Base-by-base conservation (phyloP, 2,329 filamentous ascomycete genomes). In the Pyrenophora graminea region DNA sequence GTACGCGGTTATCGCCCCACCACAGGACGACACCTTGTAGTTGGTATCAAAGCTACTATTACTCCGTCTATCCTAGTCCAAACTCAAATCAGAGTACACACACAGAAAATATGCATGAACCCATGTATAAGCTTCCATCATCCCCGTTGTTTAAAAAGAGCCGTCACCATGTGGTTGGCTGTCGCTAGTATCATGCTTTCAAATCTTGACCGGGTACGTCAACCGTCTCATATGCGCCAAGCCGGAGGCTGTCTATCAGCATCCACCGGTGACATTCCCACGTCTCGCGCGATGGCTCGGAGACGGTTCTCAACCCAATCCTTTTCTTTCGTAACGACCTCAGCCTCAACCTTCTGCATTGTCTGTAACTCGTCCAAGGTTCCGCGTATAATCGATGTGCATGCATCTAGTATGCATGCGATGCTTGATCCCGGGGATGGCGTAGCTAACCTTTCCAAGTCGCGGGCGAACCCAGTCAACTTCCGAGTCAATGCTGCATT, bases 251-350 rank as follows among this genome's bases (percentile, higher is more conserved):
- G 56, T 31, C 53, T 41, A 19, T 51, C 43, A 42, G 19, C 47
- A 21, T 59, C 62, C 5, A 57, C 39, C 23, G 51, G 30, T 8
- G 59, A 55, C 8, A 46, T 48, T 18, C 18, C 23, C 40, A 32
- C 56, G 59, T 46, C 62, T 19, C 53, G 55, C 8, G 68, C 68
- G 27, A 72, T 70, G 8, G 45, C 54, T 32, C 59, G 52, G 30
- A 73, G 58, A 10, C 65, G 58, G n/a, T 51, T 55, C 50, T 75
- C 72, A 6, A 76, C 64, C 68, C 71, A 74, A 19, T 60, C 53
- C 51, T 66, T 67, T 51, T 75, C 74, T 32, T 50, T 59, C n/a
- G 48, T 45, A 8, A 70, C 66, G 4, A 73, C 62, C 25, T 62
- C 63, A 12, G 37, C 43, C 53, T 74, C 69, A 10, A 75, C 63